phyloP scores from a whole-genome alignment of 495 filamentous ascomycete species.

The Penicillium steckii region DNA sequence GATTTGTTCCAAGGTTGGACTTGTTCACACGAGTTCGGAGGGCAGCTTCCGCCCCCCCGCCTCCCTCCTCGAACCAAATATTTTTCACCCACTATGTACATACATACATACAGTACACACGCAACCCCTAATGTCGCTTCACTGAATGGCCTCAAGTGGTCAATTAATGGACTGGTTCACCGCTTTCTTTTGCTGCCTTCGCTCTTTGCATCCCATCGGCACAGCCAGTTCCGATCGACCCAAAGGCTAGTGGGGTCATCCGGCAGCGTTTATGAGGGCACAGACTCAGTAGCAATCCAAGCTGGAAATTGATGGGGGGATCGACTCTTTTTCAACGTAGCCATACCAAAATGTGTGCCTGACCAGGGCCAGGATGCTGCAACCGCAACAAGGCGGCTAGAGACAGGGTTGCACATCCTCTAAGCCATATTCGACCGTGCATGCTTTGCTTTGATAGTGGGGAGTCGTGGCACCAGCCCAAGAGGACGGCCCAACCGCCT shows the following conservation, averaged over 20 bases:
- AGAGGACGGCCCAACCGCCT: conserved; percentile 43
- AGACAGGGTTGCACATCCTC: conserved; percentile 22
- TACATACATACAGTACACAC: not conserved
- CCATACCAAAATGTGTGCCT: not conserved
- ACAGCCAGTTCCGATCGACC: conserved; percentile 11
- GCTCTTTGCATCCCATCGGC: not conserved
- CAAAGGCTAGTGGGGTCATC: conserved; percentile 6
- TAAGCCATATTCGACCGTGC: conserved; percentile 40
- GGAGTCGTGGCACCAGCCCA: conserved; percentile 49
- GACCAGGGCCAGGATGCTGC: conserved; percentile 1
- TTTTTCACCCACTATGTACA: no score
- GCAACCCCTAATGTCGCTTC: no score
- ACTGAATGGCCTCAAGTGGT: not conserved
- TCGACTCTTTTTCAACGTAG: conserved; percentile 13
- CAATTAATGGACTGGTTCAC: not conserved
- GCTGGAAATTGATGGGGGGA: conserved; percentile 16
- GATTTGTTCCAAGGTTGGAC: conserved; percentile 5
- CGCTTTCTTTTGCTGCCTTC: conserved; percentile 10
- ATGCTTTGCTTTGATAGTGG: conserved; percentile 34
- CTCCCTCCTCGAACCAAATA: no score
- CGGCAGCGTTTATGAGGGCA: conserved; percentile 18
- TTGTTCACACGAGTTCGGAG: conserved; percentile 9
- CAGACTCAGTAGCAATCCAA: conserved; percentile 27
- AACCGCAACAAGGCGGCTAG: conserved; percentile 11
- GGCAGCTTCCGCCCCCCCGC: no score